Conservation (phyloP, 163 green algal species). For the Chlorella variabilis region DNA sequence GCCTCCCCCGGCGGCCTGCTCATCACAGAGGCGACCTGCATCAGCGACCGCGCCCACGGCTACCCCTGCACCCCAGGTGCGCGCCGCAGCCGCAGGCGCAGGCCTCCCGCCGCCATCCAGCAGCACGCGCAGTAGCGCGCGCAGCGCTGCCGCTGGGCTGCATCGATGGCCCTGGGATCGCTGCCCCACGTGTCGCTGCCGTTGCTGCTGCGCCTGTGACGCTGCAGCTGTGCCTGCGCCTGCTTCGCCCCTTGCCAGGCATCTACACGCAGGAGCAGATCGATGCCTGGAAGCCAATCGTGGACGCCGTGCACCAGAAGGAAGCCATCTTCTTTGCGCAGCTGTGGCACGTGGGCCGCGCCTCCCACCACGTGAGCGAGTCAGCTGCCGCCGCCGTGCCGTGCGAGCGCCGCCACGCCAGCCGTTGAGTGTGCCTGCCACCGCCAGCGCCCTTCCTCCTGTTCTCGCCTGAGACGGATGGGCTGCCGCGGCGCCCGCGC, state of each 20-base stretch:
- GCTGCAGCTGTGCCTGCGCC: too few relatives aligned
- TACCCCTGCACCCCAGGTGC: slow-evolving; percentile 43
- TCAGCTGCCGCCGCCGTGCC: too few relatives aligned
- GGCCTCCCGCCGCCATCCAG: background rate
- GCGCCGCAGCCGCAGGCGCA: background rate
- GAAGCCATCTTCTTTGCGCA: slow-evolving; percentile 79
- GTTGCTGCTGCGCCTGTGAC: too few relatives aligned
- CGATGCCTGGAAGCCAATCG: slow-evolving; percentile 80
- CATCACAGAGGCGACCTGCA: slow-evolving; percentile 71
- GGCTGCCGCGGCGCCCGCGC: too few relatives aligned
- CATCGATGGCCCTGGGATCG: too few relatives aligned
- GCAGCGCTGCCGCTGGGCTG: too few relatives aligned
- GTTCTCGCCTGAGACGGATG: too few relatives aligned
- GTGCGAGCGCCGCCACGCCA: background rate
- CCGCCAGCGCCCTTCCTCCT: too few relatives aligned
- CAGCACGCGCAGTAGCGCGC: too few relatives aligned
- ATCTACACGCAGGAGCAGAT: slow-evolving; percentile 77
- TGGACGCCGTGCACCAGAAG: slow-evolving; percentile 74
- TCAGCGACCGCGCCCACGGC: slow-evolving; percentile 37
- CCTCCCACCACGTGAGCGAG: slow-evolving; percentile 69
- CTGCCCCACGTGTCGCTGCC: too few relatives aligned
- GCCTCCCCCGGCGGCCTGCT: slow-evolving; percentile 66
- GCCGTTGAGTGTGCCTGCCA: too few relatives aligned
- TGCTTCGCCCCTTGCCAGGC: too few relatives aligned
- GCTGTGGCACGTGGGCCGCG: slow-evolving; percentile 79